Evolutionary conservation across 2,329 filamentous ascomycete genomes (phyloP), one percentile per base, ranked within the genome.

Genomic region (Microdochium nivale): DNA sequence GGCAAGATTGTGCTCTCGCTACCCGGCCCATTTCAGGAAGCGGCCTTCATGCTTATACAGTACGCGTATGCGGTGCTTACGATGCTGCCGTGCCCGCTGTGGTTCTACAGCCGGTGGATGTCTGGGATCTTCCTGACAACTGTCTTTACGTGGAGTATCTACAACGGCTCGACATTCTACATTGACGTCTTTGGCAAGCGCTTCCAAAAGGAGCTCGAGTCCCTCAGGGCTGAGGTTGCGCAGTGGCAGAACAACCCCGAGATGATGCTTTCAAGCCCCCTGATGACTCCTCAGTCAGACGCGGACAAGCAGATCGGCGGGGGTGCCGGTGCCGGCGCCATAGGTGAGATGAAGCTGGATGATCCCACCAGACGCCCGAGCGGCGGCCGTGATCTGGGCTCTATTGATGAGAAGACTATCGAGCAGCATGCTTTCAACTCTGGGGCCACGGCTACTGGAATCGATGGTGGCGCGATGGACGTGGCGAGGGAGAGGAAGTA

Each of bases 181-280:
- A 97, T 99, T 63, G 94, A 99, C 61, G 89, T 97, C 1, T 99
- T 97, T 66, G 94, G 95, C 51, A 95, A 88, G 62, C 83, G 91
- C 2, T 97, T 99, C 76, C 90, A 99, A 74, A 96, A 92, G 65
- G 94, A 99, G 68, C 77, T 99, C 13, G 91, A 99, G 65, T 80
- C 86, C 50, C 80, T 99, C 71, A 91, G 87, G 70, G 82, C 82
- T 51, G 94, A 99, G 63, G 90, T 99, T 9, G 80, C 85, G 47
- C 92, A 90, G 66, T 95, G 90, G 89, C 90, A 96, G 67, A 77
- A 74, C 54, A 78, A 71, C 30, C 76, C 80, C 1, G 79, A 82
- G 16, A 59, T 74, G 60, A 63, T 62, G 52, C 52, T 66, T n/a
- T 63, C 63, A 21, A 70, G 67, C 7, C 73, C 72, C 1, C 43